phyloP scores from a whole-genome alignment of 129 eudicot species.

The Escallonia rubra region DNA sequence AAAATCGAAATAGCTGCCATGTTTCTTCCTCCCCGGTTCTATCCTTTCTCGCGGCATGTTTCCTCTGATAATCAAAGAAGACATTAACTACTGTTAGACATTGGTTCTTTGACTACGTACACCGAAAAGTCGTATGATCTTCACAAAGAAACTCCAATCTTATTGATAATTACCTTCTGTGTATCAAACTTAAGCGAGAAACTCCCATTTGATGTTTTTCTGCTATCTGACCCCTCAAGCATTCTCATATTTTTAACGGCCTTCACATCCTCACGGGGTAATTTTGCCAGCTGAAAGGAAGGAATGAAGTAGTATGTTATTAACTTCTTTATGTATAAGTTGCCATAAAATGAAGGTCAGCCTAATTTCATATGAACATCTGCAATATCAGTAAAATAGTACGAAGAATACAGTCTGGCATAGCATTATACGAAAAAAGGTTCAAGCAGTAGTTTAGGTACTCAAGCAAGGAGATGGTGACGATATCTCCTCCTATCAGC shows the following conservation, averaged over 20 bases:
- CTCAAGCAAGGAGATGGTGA: no score
- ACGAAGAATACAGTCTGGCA: no score
- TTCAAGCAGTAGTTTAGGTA: no score
- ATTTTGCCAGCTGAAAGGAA: conserved; percentile 62
- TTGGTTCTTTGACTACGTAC: conserved; percentile 15
- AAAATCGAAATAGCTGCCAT: conserved; percentile 85
- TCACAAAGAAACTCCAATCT: neutral
- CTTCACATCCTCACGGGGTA: conserved; percentile 59
- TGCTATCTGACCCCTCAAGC: conserved; percentile 52
- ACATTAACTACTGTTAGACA: conserved; percentile 16
- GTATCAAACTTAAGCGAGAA: conserved; percentile 79
- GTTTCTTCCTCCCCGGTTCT: conserved; percentile 85
- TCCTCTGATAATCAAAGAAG: conserved; percentile 40
- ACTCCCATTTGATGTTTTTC: conserved; percentile 45
- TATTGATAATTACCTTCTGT: conserved; percentile 44
- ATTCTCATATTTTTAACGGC: conserved; percentile 74
- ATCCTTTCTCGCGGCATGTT: conserved; percentile 74
- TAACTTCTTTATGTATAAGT: neutral
- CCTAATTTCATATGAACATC: conserved; percentile 1
- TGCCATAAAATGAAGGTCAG: neutral
- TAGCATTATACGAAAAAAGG: no score
- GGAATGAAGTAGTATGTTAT: neutral
- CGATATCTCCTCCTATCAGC: no score
- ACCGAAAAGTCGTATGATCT: neutral
- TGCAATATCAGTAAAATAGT: no score